Base-by-base conservation (phyloP, 1,284 basidiomycete genomes). In the Mycena sp. region DNA sequence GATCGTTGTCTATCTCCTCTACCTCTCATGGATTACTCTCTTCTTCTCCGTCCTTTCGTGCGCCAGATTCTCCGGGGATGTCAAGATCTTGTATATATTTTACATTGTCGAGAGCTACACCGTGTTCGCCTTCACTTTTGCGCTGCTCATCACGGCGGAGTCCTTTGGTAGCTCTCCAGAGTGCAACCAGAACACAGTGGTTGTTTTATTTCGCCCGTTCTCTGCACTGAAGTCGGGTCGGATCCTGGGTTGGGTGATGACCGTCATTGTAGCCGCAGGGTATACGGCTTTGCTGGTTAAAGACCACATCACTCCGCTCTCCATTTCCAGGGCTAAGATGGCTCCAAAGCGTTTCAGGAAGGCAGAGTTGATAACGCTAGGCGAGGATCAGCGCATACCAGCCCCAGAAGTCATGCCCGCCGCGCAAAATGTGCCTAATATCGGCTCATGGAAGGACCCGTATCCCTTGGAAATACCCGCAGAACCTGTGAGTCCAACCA, bases 171-270 rank as follows among this genome's bases (percentile, higher is more conserved):
- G 10, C 29, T 29, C 6, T 11, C 64, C 67, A 5, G 32, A 19
- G 3, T 73, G 73, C 61, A 75, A 75, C 56, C 2, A 19, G 7
- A 41, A 67, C 43, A 70, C 70, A 12, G 48, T 62, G 19, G 65
- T 69, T 14, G 72, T 73, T n/a, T 16, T 74, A 6, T 74, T 74
- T 52, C 66, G 64, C n/a, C 71, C 71, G 5, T 73, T 74, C 58
- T 30, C 45, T 2, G 69, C 66, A 1, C 63, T 75, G n/a, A 44
- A 60, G 23, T 52, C 62, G 0, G 73, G 73, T 2, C 57, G 71
- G 3, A 69, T 69, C 35, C 57, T 70, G 5, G 64, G 63, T 43
- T 68, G 48, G 49, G 58, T 72, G 17, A 21, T 69, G 4, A 50
- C 49, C 6, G 54, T 9, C 4, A 32, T 68, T 17, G 46, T 67